Evolutionary conservation across 2,329 filamentous ascomycete species (phyloP).

Genomic region (Thermochaetoides dissita): DNA sequence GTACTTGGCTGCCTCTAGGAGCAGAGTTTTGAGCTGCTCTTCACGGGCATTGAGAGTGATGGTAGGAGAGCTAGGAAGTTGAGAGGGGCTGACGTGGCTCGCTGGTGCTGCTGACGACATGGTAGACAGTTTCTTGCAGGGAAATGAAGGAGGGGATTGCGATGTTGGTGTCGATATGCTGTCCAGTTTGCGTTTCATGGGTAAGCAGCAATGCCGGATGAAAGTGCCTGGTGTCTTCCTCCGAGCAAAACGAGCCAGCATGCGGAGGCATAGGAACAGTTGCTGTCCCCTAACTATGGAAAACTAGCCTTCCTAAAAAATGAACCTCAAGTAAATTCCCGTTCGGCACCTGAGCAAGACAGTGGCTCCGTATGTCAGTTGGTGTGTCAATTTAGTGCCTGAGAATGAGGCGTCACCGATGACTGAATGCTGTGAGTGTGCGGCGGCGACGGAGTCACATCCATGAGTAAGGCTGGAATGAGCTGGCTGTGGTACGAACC

Average conservation of each 20-base stretch:
- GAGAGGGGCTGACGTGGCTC: neutral
- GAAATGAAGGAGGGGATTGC: conserved; percentile 1
- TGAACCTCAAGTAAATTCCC: no score
- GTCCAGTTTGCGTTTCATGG: conserved; percentile 16
- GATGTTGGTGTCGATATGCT: conserved; percentile 2
- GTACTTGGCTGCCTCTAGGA: conserved; percentile 67
- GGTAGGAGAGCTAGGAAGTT: conserved; percentile 8
- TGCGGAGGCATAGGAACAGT: neutral
- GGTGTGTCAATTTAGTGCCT: no score
- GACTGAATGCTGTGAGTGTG: no score
- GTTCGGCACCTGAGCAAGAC: no score
- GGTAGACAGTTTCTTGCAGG: neutral
- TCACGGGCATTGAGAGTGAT: conserved; percentile 55
- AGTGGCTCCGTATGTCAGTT: no score
- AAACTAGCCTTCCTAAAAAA: no score
- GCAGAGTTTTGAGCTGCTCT: conserved; percentile 54
- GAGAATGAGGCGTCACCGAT: no score
- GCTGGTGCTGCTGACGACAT: no score
- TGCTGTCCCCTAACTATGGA: no score
- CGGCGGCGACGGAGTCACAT: no score
- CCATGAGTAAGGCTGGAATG: no score
- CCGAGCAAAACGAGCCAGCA: conserved; percentile 2
- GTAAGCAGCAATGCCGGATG: neutral
- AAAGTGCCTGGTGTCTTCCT: neutral
- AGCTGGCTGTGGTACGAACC: no score